A percentile compares a stretch with the other conserved stretches of the same genome.
These are phyloP conservation scores for Microcera coccophila DNA, from an alignment of 2,329 filamentous ascomycete species.

Conservation along the genomic window DNA sequence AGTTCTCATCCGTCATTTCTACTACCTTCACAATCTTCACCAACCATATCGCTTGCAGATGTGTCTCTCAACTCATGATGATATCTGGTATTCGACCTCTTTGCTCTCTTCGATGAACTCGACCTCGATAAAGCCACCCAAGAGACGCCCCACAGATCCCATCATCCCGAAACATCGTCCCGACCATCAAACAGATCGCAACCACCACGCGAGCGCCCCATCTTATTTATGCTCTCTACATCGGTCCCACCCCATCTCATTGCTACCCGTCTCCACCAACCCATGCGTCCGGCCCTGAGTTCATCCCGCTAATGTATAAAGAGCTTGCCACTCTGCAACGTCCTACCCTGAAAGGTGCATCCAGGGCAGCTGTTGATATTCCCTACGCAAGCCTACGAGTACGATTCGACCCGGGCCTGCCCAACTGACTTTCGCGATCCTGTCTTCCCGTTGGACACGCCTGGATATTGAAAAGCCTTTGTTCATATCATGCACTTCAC, in stretches of 20 bases:
- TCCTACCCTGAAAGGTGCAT: too few relatives aligned
- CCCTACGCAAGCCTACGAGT: too few relatives aligned
- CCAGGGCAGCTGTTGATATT: too few relatives aligned
- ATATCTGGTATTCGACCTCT: background rate
- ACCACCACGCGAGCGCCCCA: background rate
- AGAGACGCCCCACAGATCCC: conserved; percentile 5
- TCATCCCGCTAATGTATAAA: conserved; percentile 19
- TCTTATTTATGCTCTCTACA: conserved; percentile 7
- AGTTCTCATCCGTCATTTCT: background rate
- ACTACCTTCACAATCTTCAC: too few relatives aligned
- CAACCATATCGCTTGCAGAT: too few relatives aligned
- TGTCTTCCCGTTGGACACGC: too few relatives aligned
- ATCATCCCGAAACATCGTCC: conserved; percentile 1
- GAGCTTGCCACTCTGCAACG: background rate
- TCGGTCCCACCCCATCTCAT: conserved; percentile 22
- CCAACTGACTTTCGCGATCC: too few relatives aligned
- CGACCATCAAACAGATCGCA: background rate
- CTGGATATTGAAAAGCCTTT: too few relatives aligned
- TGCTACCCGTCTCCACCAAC: conserved; percentile 20
- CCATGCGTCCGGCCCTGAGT: conserved; percentile 20
- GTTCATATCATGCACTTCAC: too few relatives aligned
- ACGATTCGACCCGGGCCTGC: too few relatives aligned
- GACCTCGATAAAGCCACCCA: background rate
- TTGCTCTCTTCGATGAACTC: background rate
- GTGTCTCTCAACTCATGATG: too few relatives aligned